Conservation (phyloP, 1,284 basidiomycete species). For the Malassezia vespertilionis region DNA sequence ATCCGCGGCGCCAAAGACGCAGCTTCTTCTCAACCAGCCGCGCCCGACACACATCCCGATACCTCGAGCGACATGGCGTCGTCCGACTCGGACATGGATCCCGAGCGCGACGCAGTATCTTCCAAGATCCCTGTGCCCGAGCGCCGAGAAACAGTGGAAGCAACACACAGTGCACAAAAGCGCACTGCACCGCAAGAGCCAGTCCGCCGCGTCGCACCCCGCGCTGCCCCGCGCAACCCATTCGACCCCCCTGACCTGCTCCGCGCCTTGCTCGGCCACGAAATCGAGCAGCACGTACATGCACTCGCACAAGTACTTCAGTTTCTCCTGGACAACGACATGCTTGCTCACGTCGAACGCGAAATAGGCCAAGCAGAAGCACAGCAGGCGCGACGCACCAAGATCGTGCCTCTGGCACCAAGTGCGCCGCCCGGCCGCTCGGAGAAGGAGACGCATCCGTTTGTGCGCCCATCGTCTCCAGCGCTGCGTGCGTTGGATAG, state of each 20-base stretch:
- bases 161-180: conserved; percentile 23
- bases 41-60: neutral
- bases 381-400: conserved; percentile 45
- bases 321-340: conserved; percentile 84
- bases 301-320: conserved; percentile 85
- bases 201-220: conserved; percentile 17
- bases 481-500: conserved; percentile 25
- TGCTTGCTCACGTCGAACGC: conserved; percentile 70
- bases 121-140: conserved; percentile 10
- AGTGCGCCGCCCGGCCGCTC: neutral
- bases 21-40: neutral
- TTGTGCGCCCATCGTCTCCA: conserved; percentile 16
- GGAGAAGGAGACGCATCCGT: neutral
- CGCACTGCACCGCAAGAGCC: conserved; percentile 16
- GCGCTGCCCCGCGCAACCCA: conserved; percentile 32
- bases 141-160: neutral
- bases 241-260: conserved; percentile 39
- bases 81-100: conserved; percentile 16
- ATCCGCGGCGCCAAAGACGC: neutral
- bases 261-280: conserved; percentile 64
- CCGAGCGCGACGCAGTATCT: conserved; percentile 16
- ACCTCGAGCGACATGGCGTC: neutral
- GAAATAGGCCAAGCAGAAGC: conserved; percentile 66
- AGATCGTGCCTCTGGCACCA: conserved; percentile 19
- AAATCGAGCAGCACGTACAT: conserved; percentile 78